phyloP scores from a whole-genome alignment of 2,329 filamentous ascomycete species.

The Fusarium sp. region DNA sequence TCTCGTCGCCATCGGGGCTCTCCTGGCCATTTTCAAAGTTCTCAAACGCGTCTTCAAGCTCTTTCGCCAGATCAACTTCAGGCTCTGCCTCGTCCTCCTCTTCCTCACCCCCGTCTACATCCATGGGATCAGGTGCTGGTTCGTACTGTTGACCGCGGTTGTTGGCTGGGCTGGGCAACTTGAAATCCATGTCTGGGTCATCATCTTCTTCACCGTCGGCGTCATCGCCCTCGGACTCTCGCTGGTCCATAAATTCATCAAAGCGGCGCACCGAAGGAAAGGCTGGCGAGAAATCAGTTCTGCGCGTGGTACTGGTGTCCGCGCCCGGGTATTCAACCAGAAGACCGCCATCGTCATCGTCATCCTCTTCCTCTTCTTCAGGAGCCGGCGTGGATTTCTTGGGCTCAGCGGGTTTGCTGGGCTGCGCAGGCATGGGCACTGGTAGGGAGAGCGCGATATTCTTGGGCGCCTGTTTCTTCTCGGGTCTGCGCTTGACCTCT shows the following conservation, averaged over 20 bases:
- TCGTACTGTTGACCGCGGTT: conserved; percentile 44
- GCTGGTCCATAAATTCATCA: conserved; percentile 61
- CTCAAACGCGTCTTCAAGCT: conserved; percentile 59
- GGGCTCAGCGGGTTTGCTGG: conserved; percentile 35
- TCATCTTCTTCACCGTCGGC: conserved; percentile 59
- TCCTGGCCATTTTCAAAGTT: conserved; percentile 65
- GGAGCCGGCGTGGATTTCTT: conserved; percentile 46
- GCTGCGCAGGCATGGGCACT: conserved; percentile 40
- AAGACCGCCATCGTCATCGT: conserved; percentile 65
- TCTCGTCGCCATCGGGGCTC: conserved; percentile 65
- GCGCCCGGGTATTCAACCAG: conserved; percentile 68
- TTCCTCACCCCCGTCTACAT: conserved; percentile 45
- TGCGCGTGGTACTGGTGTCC: conserved; percentile 48
- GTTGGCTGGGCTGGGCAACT: conserved; percentile 64
- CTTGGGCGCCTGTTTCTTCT: conserved; percentile 50
- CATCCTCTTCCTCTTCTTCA: conserved; percentile 63
- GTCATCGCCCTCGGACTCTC: conserved; percentile 57
- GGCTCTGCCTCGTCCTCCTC: conserved; percentile 41
- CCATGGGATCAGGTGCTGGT: conserved; percentile 40
- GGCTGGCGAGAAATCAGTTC: conserved; percentile 58
- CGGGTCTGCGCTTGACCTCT: conserved; percentile 46
- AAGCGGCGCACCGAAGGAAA: conserved; percentile 60
- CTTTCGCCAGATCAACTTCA: conserved; percentile 58
- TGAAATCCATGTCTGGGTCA: conserved; percentile 60
- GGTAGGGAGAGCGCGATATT: conserved; percentile 51